phyloP scores from a whole-genome alignment of 1,284 basidiomycete species.

The Sphagnurus paluster region DNA sequence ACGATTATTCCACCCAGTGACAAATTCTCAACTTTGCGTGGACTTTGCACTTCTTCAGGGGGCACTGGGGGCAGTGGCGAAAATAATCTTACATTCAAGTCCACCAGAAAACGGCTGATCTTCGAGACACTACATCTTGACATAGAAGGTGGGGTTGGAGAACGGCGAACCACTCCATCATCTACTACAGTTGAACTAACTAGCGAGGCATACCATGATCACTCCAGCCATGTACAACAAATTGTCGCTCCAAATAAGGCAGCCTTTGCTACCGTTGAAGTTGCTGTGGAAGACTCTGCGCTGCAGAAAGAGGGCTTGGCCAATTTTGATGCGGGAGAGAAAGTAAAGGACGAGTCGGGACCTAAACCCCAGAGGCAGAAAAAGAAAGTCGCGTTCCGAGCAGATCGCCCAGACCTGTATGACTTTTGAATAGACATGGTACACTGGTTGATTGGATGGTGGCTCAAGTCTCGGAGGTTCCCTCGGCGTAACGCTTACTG shows the following conservation, averaged over 20 bases:
- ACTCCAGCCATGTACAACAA: conserved; percentile 5
- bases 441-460: background rate
- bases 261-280: conserved; percentile 25
- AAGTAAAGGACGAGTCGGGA: conserved; percentile 17
- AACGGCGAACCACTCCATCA: conserved; percentile 70
- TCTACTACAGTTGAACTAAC: conserved; percentile 14
- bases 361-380: conserved; percentile 48
- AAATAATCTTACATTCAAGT: conserved; percentile 95
- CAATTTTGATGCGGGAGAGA: conserved; percentile 9
- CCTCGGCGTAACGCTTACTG: too few relatives aligned
- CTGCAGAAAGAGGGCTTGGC: conserved; percentile 2
- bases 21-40: conserved; percentile 75
- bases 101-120: conserved; percentile 83
- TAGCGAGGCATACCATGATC: conserved; percentile 10
- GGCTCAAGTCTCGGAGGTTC: too few relatives aligned
- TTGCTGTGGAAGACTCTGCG: conserved; percentile 22
- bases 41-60: conserved; percentile 57
- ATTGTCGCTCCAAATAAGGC: conserved; percentile 1
- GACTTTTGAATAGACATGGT: conserved; percentile 32
- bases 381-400: conserved; percentile 71
- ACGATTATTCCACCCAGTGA: conserved; percentile 74
- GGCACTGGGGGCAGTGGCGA: conserved; percentile 66
- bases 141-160: conserved; percentile 87
- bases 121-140: conserved; percentile 94
- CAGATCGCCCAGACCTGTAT: conserved; percentile 61